Conservation (phyloP, 192 early-diverging fungal species). For the Lobulomyces angularis region DNA sequence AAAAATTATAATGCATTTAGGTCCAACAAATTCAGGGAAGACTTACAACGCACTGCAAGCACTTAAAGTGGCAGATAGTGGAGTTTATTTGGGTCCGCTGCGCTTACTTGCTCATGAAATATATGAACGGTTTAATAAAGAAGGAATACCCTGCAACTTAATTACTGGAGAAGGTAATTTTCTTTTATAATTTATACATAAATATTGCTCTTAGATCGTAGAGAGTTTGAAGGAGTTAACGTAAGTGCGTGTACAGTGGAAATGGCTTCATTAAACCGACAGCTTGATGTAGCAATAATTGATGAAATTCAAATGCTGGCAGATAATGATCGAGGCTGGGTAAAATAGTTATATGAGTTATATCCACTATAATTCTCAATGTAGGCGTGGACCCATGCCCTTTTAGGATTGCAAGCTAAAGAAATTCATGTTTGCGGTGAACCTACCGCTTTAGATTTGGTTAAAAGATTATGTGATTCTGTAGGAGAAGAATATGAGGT, state of each 20-base stretch:
- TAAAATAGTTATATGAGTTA: no score
- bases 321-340: conserved; percentile 79
- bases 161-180: conserved; percentile 92
- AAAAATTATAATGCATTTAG: conserved; percentile 83
- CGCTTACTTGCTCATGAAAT: conserved; percentile 88
- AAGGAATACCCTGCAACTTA: conserved; percentile 67
- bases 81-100: conserved; percentile 82
- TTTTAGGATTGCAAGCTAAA: conserved; percentile 49
- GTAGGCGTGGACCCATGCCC: conserved; percentile 32
- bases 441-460: conserved; percentile 64
- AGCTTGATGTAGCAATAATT: conserved; percentile 73
- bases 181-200: no score
- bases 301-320: conserved; percentile 98
- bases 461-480: conserved; percentile 55
- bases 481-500: conserved; percentile 69
- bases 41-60: conserved; percentile 76
- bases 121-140: conserved; percentile 65
- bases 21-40: conserved; percentile 96
- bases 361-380: no score
- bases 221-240: conserved; percentile 33
- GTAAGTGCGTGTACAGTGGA: conserved; percentile 76
- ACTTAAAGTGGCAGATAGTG: conserved; percentile 44
- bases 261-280: conserved; percentile 46
- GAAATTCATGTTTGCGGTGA: conserved; percentile 94
- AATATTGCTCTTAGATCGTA: no score